Evolutionary conservation across 306 rosid species (phyloP).

Genomic region (Aeschynomene evenia): DNA sequence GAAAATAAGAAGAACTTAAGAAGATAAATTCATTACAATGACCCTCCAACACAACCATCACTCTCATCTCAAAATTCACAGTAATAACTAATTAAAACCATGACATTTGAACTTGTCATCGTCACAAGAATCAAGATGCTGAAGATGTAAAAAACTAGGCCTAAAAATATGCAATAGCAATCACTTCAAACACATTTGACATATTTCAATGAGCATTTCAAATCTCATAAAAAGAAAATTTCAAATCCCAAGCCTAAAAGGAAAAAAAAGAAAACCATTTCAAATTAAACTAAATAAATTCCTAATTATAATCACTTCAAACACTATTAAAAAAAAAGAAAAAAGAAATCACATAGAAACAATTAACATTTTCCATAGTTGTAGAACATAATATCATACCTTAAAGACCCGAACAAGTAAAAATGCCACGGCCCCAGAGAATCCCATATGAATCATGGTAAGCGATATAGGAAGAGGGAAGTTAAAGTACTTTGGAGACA

Average conservation of each 20-base stretch:
- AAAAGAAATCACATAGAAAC: background rate
- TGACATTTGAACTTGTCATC: background rate
- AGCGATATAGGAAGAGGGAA: conserved; percentile 91
- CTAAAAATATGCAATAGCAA: background rate
- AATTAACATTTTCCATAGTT: background rate
- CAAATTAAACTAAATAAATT: too few relatives aligned
- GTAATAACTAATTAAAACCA: background rate
- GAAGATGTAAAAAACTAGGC: background rate
- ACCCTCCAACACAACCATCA: conserved; percentile 1
- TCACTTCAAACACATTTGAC: background rate
- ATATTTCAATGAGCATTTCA: too few relatives aligned
- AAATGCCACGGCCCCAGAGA: conserved; percentile 91
- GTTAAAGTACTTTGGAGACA: conserved; percentile 89
- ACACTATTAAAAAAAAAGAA: too few relatives aligned
- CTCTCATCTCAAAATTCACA: background rate
- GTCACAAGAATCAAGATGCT: background rate
- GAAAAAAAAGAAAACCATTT: too few relatives aligned
- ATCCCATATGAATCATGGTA: conserved; percentile 96
- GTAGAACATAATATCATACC: conserved; percentile 48
- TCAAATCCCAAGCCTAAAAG: too few relatives aligned
- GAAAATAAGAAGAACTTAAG: too few relatives aligned
- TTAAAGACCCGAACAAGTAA: conserved; percentile 87
- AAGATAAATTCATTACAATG: conserved; percentile 1
- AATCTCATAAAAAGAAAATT: too few relatives aligned
- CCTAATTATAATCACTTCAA: too few relatives aligned